phyloP scores from a whole-genome alignment of 495 filamentous ascomycete species.

The Glonium stellatum region DNA sequence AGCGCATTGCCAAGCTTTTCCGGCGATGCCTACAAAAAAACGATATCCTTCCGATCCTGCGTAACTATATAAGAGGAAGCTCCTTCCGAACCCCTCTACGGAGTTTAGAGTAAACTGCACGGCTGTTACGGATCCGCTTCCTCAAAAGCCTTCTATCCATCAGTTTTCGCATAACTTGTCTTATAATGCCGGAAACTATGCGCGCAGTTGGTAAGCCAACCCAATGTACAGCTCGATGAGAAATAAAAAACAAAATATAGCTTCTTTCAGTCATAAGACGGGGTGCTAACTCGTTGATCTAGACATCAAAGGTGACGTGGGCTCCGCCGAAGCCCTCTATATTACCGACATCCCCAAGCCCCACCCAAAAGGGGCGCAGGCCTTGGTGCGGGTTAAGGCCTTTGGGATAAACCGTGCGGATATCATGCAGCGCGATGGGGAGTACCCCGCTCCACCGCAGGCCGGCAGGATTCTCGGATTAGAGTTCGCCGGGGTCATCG shows the following conservation, averaged over 20 bases:
- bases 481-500: constrained; percentile 74
- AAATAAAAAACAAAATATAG: not conserved
- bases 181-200: constrained; percentile 34
- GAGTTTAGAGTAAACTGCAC: too few species aligned
- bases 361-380: constrained; percentile 46
- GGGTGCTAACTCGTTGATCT: too few species aligned
- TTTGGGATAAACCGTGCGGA: constrained; percentile 93
- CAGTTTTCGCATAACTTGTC: too few species aligned
- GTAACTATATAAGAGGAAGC: too few species aligned
- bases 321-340: constrained; percentile 39
- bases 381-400: constrained; percentile 67
- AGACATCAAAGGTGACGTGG: constrained; percentile 39
- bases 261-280: too few species aligned
- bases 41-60: too few species aligned
- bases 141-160: too few species aligned
- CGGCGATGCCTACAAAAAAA: too few species aligned
- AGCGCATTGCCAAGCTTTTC: too few species aligned
- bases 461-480: constrained; percentile 71
- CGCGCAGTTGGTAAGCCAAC: constrained; percentile 29
- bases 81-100: too few species aligned
- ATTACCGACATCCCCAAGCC: constrained; percentile 57
- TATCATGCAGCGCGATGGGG: constrained; percentile 70
- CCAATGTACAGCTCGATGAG: too few species aligned
- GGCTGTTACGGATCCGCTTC: too few species aligned
- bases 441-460: constrained; percentile 71